Evolutionary conservation across 2,329 filamentous ascomycete species (phyloP), one percentile per base, ranked within the genome.

Genomic region (Neofusicoccum cordaticola): DNA sequence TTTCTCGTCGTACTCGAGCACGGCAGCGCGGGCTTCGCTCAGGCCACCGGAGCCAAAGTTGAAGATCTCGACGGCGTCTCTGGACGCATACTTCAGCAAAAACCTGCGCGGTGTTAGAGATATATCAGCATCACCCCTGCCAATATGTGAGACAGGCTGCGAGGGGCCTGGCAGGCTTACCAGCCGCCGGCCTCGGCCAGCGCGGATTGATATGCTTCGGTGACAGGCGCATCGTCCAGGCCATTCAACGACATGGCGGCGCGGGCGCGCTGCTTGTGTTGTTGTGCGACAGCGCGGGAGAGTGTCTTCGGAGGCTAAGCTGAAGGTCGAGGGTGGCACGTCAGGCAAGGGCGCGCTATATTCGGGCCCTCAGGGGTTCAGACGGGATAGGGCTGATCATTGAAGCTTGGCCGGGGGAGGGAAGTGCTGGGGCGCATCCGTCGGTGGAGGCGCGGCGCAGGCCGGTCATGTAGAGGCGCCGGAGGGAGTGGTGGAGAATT

Each of bases 181-280:
- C 95, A 99, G 89, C 93, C 93, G 82, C 93, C 93, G 65, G 92
- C 87, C 79, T 98, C 95, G 66, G 86, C 86, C 71, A 89, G 83
- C 64, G 92, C 91, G 71, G 86, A 83, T 75, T 93, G 90, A 80
- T 96, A 89, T 73, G 93, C 93, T 81, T 96, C 92, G 79, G 88
- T 86, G 80, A 99, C 86, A 75, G 87, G 86, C 71, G 85, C 82
- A 81, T 88, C 86, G 82, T 97, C 93, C 80, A 98, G 85, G 69
- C 95, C 95, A 88, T 97, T 97, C 79, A 98, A 85, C 83, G 94
- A 97, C 94, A 98, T 98, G 71, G 71, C 44, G 64, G 45, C 44
- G 58, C 50, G 53, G 56, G 62, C 62, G 58, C 64, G 63, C 52
- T 61, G 37, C 51, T 53, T 62, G 39, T 13, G 51, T 51, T 42